Percentiles rank a stretch among this genome's conserved stretches.
phyloP scores from a whole-genome alignment of 306 rosid genomes.

The Lotus japonicus region DNA sequence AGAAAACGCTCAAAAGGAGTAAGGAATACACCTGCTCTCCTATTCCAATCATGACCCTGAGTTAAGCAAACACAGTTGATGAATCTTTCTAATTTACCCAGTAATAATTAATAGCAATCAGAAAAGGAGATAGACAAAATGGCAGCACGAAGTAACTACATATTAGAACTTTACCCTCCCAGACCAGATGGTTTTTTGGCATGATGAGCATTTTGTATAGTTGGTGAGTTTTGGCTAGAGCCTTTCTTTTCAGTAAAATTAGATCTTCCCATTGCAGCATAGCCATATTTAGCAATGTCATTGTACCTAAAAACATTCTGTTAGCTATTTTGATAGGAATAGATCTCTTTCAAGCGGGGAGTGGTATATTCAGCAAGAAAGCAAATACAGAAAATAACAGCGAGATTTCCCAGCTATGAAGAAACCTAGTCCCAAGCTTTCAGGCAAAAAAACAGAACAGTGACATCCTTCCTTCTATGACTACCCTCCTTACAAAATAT shows the following conservation, averaged over 20 bases:
- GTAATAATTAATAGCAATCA: neutral
- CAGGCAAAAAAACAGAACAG: neutral
- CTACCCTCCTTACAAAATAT: neutral
- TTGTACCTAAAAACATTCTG: constrained; percentile 59
- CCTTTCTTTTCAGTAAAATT: constrained; percentile 32
- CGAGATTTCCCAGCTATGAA: neutral
- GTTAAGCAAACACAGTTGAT: constrained; percentile 17
- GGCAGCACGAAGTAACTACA: constrained; percentile 12
- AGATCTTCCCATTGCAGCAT: constrained; percentile 74
- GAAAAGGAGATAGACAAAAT: neutral
- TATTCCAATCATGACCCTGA: constrained; percentile 76
- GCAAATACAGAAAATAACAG: neutral
- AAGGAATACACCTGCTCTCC: constrained; percentile 74
- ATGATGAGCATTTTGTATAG: constrained; percentile 29
- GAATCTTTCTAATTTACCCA: constrained; percentile 15
- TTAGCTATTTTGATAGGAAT: neutral
- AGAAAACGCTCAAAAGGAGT: constrained; percentile 72
- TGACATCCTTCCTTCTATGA: neutral
- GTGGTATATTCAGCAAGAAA: neutral
- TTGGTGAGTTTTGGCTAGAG: constrained; percentile 26
- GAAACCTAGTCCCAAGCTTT: neutral
- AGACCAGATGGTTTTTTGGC: constrained; percentile 55
- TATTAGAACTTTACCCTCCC: constrained; percentile 57
- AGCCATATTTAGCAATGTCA: constrained; percentile 87
- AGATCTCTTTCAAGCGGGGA: neutral